Evolutionary conservation across 495 filamentous ascomycete species (phyloP).

Genomic region (Daldinia vernicosa): DNA sequence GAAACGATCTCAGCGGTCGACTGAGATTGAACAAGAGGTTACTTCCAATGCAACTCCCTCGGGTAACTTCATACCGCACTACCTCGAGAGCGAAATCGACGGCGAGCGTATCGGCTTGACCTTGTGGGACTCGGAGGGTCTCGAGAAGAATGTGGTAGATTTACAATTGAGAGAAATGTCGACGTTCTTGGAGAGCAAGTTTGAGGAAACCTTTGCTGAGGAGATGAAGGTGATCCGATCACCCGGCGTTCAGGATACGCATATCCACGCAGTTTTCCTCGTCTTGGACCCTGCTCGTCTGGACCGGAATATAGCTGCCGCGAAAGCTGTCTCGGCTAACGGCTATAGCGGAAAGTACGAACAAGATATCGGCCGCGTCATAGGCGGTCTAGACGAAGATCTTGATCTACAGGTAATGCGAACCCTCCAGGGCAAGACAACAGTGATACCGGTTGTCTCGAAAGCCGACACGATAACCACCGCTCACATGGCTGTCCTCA

Average conservation of each 20-base stretch:
- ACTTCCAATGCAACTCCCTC: slow-evolving; percentile 58
- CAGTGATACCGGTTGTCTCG: slow-evolving; percentile 93
- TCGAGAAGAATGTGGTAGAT: slow-evolving; percentile 94
- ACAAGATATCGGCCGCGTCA: slow-evolving; percentile 53
- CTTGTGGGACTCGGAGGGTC: slow-evolving; percentile 92
- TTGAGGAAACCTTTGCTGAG: slow-evolving; percentile 96
- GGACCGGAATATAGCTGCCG: slow-evolving; percentile 79
- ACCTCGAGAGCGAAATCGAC: slow-evolving; percentile 94
- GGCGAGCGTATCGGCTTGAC: slow-evolving; percentile 91
- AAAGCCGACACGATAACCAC: slow-evolving; percentile 97
- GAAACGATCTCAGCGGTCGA: slow-evolving; percentile 66
- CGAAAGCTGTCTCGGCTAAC: slow-evolving; percentile 61
- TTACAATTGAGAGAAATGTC: slow-evolving; percentile 91
- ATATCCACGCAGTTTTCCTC: slow-evolving; percentile 95
- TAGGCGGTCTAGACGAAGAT: slow-evolving; percentile 85
- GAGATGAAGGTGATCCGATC: slow-evolving; percentile 97
- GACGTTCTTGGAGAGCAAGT: slow-evolving; percentile 94
- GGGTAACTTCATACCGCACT: slow-evolving; percentile 80
- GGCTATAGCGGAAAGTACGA: slow-evolving; percentile 63
- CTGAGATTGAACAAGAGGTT: slow-evolving; percentile 61
- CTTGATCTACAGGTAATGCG: slow-evolving; percentile 91
- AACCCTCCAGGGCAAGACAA: slow-evolving; percentile 91
- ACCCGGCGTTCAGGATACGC: slow-evolving; percentile 92
- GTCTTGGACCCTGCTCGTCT: slow-evolving; percentile 89
- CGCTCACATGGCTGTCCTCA: slow-evolving; percentile 91